Base-by-base conservation (phyloP, 1,284 basidiomycete genomes). In the Ustilago trichophora region DNA sequence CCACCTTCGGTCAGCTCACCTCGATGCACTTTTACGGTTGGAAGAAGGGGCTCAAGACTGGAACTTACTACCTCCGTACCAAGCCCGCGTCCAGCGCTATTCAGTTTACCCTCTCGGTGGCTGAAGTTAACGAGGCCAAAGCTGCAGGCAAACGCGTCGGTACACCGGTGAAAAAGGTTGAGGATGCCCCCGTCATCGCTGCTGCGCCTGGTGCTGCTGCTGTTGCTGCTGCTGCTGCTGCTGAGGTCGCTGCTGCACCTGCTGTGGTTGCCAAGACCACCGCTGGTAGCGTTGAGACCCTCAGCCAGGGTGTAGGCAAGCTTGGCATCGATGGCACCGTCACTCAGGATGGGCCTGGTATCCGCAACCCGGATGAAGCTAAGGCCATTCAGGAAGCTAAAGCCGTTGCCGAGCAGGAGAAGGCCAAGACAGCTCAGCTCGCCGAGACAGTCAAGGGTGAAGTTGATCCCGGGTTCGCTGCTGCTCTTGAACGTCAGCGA, bases 21-120 rank as follows among this genome's bases (percentile, higher is more conserved):
- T 76, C 91, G 74, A 98, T 98, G 95, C 96, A 98, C 85, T 99
- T 98, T 85, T 98, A 98, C 83, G 96, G 94, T 21, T 98, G 95
- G 96, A 96, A 96, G 88, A 92, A 92, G 84, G 96, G 96, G 24
- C 85, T 99, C 80, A 99, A 99, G 88, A 98, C 96, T 0, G 96
- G 79, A 36, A 72, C 74, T 31, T 85, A 86, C 85, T 98, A 98
- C 84, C 87, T 99, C 46, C 89, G 96, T 54, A 98, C 96, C 36
- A 87, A 91, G 50, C 92, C 96, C 2, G 93, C 94, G 9, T 91
- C 93, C 24, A 90, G 93, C 79, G 96, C 96, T 33, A 94, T 96
- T 83, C 93, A 98, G 85, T 98, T 99, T 85, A 99, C 96, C 12
- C 88, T 98, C 64, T 93, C 96, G 82, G 80, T 80, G 33, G 79